These are phyloP conservation scores for Isabelozyma gotoi DNA, from an alignment of 805 yeast species.

Conservation along the genomic window DNA sequence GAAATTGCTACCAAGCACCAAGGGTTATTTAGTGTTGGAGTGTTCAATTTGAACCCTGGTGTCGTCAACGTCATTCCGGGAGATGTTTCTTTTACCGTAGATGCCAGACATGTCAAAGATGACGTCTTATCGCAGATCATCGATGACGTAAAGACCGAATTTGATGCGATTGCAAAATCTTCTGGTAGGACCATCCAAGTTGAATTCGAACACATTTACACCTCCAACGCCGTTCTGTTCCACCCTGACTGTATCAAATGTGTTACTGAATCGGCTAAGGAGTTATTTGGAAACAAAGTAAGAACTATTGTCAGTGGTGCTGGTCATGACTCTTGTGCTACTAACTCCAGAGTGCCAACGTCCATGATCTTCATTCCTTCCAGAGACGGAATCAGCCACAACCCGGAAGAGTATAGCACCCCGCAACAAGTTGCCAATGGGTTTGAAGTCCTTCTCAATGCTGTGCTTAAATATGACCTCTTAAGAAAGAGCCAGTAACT, in stretches of 20 bases:
- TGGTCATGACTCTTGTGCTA: constrained; percentile 70
- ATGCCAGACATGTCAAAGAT: constrained; percentile 56
- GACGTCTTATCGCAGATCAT: constrained; percentile 36
- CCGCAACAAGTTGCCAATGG: constrained; percentile 68
- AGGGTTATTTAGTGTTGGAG: constrained; percentile 62
- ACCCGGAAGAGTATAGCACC: constrained; percentile 62
- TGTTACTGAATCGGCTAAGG: constrained; percentile 52
- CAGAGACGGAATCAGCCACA: constrained; percentile 64
- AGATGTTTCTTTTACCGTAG: constrained; percentile 57
- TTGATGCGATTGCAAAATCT: constrained; percentile 30
- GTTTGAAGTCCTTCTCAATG: constrained; percentile 51
- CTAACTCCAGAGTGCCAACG: constrained; percentile 58
- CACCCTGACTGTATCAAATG: constrained; percentile 50
- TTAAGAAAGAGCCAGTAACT: background rate
- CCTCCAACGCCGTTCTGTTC: constrained; percentile 59
- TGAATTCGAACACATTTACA: constrained; percentile 43
- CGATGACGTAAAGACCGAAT: constrained; percentile 35
- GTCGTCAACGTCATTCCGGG: constrained; percentile 70
- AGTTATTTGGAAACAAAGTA: constrained; percentile 44
- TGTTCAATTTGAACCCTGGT: constrained; percentile 55
- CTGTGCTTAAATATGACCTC: constrained; percentile 32
- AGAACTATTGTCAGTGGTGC: constrained; percentile 64
- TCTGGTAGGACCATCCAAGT: constrained; percentile 33
- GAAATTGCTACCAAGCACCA: constrained; percentile 51
- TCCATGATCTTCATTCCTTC: constrained; percentile 76